phyloP scores from a whole-genome alignment of 2,329 filamentous ascomycete species.

The Aphanoascus verrucosus region DNA sequence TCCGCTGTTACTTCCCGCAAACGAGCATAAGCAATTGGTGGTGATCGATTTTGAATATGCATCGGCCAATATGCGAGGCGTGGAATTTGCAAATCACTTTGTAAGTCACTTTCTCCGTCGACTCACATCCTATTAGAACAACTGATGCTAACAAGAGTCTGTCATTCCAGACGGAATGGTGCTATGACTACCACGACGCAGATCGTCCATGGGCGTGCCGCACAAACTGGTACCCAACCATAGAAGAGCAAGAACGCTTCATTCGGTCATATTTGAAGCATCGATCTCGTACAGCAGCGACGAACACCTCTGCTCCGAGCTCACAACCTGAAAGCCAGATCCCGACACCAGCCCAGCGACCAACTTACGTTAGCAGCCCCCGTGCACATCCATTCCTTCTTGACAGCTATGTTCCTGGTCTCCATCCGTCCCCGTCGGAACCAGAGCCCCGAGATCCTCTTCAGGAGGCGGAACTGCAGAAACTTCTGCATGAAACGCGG shows the following conservation, averaged over 20 bases:
- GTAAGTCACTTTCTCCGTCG: slow-evolving; percentile 37
- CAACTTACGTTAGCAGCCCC: slow-evolving; percentile 15
- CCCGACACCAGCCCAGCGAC: slow-evolving; percentile 23
- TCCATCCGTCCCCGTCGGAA: slow-evolving; percentile 39
- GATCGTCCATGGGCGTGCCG: slow-evolving; percentile 56
- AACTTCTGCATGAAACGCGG: slow-evolving; percentile 64
- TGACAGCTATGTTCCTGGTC: slow-evolving; percentile 54
- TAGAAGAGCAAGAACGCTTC: slow-evolving; percentile 74
- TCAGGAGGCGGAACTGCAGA: slow-evolving; percentile 56
- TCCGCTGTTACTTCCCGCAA: slow-evolving; percentile 75
- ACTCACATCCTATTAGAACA: background rate
- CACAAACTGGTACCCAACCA: slow-evolving; percentile 59
- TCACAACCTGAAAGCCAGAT: slow-evolving; percentile 16
- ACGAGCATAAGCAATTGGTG: slow-evolving; percentile 89
- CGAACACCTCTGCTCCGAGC: background rate
- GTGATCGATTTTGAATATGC: slow-evolving; percentile 99
- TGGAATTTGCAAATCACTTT: slow-evolving; percentile 97
- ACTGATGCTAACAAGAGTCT: background rate
- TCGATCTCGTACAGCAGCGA: slow-evolving; percentile 44
- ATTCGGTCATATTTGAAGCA: slow-evolving; percentile 80
- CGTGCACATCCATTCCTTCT: slow-evolving; percentile 61
- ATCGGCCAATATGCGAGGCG: slow-evolving; percentile 70
- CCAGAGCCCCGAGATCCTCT: slow-evolving; percentile 54
- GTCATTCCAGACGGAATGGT: slow-evolving; percentile 63
- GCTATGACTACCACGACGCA: slow-evolving; percentile 87